A percentile compares a stretch with the other conserved stretches of the same genome.
Evolutionary conservation across 1,284 basidiomycete genomes (phyloP).

Genomic region (Tilletiopsis washingtonensis): DNA sequence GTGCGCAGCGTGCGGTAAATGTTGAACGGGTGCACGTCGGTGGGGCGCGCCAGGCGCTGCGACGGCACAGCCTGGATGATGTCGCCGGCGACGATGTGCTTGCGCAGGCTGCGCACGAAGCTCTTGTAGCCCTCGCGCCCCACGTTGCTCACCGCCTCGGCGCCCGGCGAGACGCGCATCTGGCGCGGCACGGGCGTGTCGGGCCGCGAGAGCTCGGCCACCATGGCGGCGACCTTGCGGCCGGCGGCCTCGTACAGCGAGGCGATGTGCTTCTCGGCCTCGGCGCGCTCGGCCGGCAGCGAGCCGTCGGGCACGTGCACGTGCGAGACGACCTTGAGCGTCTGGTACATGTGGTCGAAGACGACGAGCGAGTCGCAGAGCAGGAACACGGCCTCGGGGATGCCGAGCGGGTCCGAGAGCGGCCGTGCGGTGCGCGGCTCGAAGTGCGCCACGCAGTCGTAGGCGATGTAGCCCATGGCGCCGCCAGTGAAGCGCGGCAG

Average conservation of each 20-base stretch:
- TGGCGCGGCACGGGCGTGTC: conserved; percentile 57
- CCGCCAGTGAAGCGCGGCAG: conserved; percentile 93
- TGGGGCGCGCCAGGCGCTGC: conserved; percentile 77
- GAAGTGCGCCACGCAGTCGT: conserved; percentile 93
- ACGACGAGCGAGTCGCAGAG: conserved; percentile 86
- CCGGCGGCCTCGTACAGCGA: conserved; percentile 21
- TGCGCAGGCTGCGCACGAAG: conserved; percentile 85
- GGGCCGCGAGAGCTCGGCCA: conserved; percentile 11
- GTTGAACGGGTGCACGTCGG: conserved; percentile 90
- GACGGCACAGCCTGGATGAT: conserved; percentile 99
- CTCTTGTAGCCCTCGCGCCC: conserved; percentile 85
- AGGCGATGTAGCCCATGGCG: conserved; percentile 93
- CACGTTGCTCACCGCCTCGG: conserved; percentile 69
- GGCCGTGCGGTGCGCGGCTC: conserved; percentile 63
- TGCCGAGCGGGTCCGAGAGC: conserved; percentile 64
- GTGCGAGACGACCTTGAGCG: conserved; percentile 86
- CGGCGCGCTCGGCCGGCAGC: too few relatives aligned
- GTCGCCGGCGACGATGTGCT: conserved; percentile 90
- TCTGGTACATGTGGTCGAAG: conserved; percentile 95
- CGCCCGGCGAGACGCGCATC: conserved; percentile 44
- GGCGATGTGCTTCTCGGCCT: conserved; percentile 28
- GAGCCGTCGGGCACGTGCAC: conserved; percentile 55
- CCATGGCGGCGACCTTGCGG: conserved; percentile 18
- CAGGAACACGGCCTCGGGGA: conserved; percentile 96
- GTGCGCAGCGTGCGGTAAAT: conserved; percentile 85